These are phyloP conservation scores for Diaporthe batatas DNA, from an alignment of 2,329 filamentous ascomycete species.

Conservation along the genomic window DNA sequence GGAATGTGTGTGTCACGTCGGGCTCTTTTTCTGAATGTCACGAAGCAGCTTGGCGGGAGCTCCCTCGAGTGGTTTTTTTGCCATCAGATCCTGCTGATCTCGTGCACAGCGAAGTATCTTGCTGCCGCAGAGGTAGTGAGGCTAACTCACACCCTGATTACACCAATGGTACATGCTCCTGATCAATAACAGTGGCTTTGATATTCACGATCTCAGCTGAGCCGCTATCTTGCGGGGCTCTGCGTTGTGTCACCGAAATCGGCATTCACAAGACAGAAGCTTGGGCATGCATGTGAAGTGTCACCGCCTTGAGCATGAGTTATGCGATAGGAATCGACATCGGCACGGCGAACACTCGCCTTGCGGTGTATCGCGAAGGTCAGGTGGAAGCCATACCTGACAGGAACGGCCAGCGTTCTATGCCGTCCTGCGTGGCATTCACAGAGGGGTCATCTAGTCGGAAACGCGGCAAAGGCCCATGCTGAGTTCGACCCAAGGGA, in stretches of 20 bases:
- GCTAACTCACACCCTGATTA: background rate
- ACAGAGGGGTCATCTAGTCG: background rate
- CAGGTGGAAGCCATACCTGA: background rate
- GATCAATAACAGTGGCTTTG: background rate
- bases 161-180: background rate
- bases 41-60: background rate
- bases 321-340: slow-evolving; percentile 2
- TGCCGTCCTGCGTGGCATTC: background rate
- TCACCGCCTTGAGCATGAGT: background rate
- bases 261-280: background rate
- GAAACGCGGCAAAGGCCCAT: background rate
- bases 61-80: background rate
- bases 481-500: background rate
- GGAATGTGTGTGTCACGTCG: background rate
- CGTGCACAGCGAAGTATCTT: background rate
- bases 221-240: background rate
- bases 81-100: background rate
- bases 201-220: background rate
- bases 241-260: background rate
- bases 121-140: background rate
- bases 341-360: slow-evolving; percentile 8
- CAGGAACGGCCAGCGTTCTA: background rate
- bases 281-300: too few species aligned
- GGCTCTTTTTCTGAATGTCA: background rate
- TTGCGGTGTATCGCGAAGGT: background rate